Evolutionary conservation across 805 yeast species (phyloP).

Genomic region (Jamesozyma rosinii): DNA sequence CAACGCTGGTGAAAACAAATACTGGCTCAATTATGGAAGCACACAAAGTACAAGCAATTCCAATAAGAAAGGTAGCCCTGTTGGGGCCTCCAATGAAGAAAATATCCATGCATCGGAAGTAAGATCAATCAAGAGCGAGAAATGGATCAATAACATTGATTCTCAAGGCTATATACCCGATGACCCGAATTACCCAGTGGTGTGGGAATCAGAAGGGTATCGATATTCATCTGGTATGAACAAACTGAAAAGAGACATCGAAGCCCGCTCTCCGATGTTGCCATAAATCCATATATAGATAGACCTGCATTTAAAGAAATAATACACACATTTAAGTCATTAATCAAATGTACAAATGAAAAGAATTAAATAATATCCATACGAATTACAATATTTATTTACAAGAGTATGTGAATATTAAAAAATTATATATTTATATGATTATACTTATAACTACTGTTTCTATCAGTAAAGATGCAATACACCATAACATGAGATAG

Average conservation of each 20-base stretch:
- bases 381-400: too few species aligned
- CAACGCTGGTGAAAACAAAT: slow-evolving; percentile 67
- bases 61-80: neutral
- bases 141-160: slow-evolving; percentile 21
- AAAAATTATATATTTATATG: too few species aligned
- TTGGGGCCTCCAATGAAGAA: neutral
- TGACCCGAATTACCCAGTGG: slow-evolving; percentile 30
- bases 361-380: too few species aligned
- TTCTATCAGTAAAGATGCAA: too few species aligned
- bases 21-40: slow-evolving; percentile 51
- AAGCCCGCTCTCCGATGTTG: slow-evolving; percentile 7
- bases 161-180: slow-evolving; percentile 18
- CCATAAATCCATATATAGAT: neutral
- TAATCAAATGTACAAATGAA: neutral
- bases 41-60: neutral
- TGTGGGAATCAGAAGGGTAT: slow-evolving; percentile 25
- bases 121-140: slow-evolving; percentile 8
- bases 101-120: too few species aligned
- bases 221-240: slow-evolving; percentile 19
- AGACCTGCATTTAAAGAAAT: neutral
- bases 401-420: too few species aligned
- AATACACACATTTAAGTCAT: neutral
- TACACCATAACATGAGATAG: too few species aligned
- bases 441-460: too few species aligned
- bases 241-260: slow-evolving; percentile 14